Evolutionary conservation across 768 basidiomycete species (phyloP).

Genomic region (Boletus edulis): DNA sequence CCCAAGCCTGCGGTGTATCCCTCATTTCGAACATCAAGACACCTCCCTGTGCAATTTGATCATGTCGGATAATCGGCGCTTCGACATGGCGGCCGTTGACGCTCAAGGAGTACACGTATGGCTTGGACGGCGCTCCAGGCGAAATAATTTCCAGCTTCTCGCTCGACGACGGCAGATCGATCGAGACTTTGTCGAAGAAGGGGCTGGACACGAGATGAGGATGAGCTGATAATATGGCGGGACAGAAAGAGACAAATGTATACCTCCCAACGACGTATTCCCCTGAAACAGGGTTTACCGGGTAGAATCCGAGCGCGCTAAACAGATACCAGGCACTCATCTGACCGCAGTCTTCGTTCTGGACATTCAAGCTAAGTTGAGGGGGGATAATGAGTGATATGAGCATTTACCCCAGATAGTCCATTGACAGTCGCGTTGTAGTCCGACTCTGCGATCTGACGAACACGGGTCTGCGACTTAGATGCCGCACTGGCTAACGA

Average conservation of each 20-base stretch:
- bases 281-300: conserved; percentile 76
- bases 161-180: conserved; percentile 47
- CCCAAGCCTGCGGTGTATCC: conserved; percentile 45
- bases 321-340: conserved; percentile 92
- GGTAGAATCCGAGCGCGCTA: conserved; percentile 80
- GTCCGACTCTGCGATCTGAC: conserved; percentile 58
- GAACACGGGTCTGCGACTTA: conserved; percentile 68
- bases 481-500: conserved; percentile 67
- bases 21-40: conserved; percentile 67
- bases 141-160: conserved; percentile 50
- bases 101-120: conserved; percentile 57
- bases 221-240: neutral
- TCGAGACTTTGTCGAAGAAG: conserved; percentile 51
- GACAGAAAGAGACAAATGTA: conserved; percentile 7
- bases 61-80: conserved; percentile 55
- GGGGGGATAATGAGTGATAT: neutral
- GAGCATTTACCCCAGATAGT: conserved; percentile 59
- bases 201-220: conserved; percentile 31
- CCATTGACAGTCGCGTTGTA: conserved; percentile 71
- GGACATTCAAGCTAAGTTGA: neutral
- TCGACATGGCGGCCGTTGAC: conserved; percentile 49
- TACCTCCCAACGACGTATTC: conserved; percentile 77
- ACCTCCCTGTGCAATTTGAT: conserved; percentile 58
- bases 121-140: conserved; percentile 52
- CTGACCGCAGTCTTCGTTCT: conserved; percentile 91